These are phyloP conservation scores for Polytrichum commune DNA, from an alignment of 225 moss, liverwort and hornwort species.

Conservation along the genomic window DNA sequence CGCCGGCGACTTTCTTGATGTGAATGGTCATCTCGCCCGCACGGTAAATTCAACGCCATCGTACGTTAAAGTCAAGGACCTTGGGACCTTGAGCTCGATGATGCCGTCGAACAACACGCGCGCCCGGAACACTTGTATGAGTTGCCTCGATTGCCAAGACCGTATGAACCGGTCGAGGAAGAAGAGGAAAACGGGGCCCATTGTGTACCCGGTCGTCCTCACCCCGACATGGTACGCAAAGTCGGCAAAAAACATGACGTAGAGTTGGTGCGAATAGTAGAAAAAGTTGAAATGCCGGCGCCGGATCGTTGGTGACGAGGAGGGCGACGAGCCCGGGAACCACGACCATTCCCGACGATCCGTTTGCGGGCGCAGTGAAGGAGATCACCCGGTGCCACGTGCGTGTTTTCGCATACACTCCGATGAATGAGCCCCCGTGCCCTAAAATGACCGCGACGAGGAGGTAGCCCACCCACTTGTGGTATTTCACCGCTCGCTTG, in stretches of 20 bases:
- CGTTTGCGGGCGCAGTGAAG: slow-evolving; percentile 7
- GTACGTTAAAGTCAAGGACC: slow-evolving; percentile 8
- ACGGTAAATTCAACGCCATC: neutral
- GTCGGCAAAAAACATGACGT: slow-evolving; percentile 22
- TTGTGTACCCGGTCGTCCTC: slow-evolving; percentile 6
- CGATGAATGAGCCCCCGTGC: slow-evolving; percentile 16
- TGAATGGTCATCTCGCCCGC: neutral
- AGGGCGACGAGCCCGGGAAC: slow-evolving; percentile 19
- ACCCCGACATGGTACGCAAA: slow-evolving; percentile 20
- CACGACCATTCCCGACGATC: slow-evolving; percentile 1
- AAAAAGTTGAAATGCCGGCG: slow-evolving; percentile 21
- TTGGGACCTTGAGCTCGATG: slow-evolving; percentile 30
- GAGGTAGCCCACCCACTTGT: slow-evolving; percentile 16
- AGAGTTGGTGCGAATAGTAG: slow-evolving; percentile 26
- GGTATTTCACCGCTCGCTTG: slow-evolving; percentile 16
- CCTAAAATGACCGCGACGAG: slow-evolving; percentile 10
- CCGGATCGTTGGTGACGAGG: slow-evolving; percentile 2
- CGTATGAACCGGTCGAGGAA: slow-evolving; percentile 31
- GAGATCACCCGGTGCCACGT: neutral
- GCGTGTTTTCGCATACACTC: slow-evolving; percentile 6
- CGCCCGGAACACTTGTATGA: slow-evolving; percentile 3
- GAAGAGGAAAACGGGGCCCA: slow-evolving; percentile 19
- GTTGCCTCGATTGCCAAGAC: slow-evolving; percentile 16
- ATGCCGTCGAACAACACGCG: slow-evolving; percentile 10
- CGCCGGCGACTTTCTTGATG: neutral